Conservation (phyloP, 2,329 filamentous ascomycete genomes). For the Diaporthe capsici region DNA sequence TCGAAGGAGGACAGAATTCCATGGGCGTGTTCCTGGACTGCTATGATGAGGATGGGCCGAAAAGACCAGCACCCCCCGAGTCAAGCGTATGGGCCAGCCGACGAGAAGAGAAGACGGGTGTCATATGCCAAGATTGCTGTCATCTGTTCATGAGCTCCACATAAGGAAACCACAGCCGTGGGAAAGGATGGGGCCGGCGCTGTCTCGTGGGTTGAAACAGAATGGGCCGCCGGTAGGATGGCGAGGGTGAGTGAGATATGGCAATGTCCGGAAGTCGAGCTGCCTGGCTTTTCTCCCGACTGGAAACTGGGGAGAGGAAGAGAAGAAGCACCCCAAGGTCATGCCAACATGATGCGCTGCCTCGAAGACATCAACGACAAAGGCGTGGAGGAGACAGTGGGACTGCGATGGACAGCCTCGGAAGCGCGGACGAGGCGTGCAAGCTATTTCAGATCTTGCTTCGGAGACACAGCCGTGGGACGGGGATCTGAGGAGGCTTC, state of each 20-base stretch:
- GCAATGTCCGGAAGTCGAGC: background rate
- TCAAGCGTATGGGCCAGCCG: slow-evolving; percentile 29
- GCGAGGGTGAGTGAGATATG: background rate
- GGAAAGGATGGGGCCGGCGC: slow-evolving; percentile 11
- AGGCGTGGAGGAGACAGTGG: background rate
- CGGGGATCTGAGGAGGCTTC: background rate
- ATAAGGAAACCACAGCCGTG: slow-evolving; percentile 8
- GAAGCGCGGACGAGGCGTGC: slow-evolving; percentile 21
- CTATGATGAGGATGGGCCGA: slow-evolving; percentile 9
- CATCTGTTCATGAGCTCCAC: slow-evolving; percentile 28
- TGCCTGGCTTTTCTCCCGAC: background rate
- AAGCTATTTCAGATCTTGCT: slow-evolving; percentile 15
- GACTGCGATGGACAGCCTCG: background rate
- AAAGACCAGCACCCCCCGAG: slow-evolving; percentile 8
- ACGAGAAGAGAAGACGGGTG: slow-evolving; percentile 17
- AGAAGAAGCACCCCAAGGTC: background rate
- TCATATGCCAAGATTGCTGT: slow-evolving; percentile 28
- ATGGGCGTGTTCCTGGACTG: background rate
- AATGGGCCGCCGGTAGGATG: background rate
- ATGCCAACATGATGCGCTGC: slow-evolving; percentile 15
- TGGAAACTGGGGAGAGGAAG: background rate
- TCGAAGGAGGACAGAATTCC: background rate
- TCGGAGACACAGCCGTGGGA: slow-evolving; percentile 6
- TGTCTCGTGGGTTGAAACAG: slow-evolving; percentile 13
- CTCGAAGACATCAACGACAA: background rate